Evolutionary conservation across 768 basidiomycete genomes (phyloP), one percentile per base, ranked within the genome.

Genomic region (Tubosaeta sp.): DNA sequence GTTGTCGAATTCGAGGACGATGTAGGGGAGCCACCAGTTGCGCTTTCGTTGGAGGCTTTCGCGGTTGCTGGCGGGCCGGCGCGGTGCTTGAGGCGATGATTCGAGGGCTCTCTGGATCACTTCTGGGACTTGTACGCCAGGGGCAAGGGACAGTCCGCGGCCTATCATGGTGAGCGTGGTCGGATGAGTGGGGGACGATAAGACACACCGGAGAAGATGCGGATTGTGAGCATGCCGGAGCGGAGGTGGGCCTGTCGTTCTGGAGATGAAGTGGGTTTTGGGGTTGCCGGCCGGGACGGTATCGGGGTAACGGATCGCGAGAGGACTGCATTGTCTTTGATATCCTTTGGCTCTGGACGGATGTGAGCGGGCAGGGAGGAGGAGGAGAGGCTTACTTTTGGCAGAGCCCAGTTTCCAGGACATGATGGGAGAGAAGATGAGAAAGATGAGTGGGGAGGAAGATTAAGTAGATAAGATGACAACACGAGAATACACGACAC

Each of bases 1-100:
- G 78, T 92, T 93, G 74, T 93, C 90, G 75, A 95, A 95, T 72
- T 97, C 95, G 60, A 99, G 85, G 38, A 98, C 97, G 66, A 98
- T 89, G 61, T 89, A 98, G 27, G 97, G 97, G 33, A 99, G 79
- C 90, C 89, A 94, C 87, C 88, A 86, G 71, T 85, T 88, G 54
- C 94, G 91, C 70, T 86, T 91, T 58, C 97, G 80, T 67, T 95
- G 94, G 68, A 95, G 74, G 64, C 90, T 94, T 62, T 97, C 95
- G 42, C 95, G 81, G 67, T 91, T 87, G 69, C 83, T 85, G 6
- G 81, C 79, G 7, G 82, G 80, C 43, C 74, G 76, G 45, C 83
- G 74, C 12, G 76, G 65, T 8, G 80, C 72, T 5, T 81, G 78
- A 6, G 78, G 80, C 6, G 78, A 72, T 16, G 80, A 76, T 52